These are phyloP conservation scores for Chytriomyces sp. DNA, from an alignment of 192 early-diverging fungal species.

Conservation along the genomic window DNA sequence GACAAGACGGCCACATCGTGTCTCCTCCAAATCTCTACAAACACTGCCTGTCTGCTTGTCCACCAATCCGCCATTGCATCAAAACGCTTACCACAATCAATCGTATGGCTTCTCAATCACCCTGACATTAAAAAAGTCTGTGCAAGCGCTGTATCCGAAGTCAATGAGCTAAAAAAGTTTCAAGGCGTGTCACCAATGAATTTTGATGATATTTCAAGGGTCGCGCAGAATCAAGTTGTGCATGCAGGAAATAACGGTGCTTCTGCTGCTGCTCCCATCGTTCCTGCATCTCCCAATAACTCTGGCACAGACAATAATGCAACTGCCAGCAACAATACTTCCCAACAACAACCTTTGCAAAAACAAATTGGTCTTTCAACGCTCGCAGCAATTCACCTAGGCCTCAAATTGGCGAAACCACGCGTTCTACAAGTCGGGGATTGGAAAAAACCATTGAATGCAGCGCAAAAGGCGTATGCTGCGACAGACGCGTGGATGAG, in stretches of 20 bases:
- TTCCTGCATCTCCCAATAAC: neutral
- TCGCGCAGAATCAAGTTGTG: neutral
- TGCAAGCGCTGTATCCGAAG: slow-evolving; percentile 3
- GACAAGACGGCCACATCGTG: neutral
- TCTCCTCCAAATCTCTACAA: slow-evolving; percentile 20
- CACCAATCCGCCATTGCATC: slow-evolving; percentile 3
- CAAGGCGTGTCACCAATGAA: neutral
- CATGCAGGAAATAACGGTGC: neutral
- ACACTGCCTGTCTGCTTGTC: slow-evolving; percentile 18
- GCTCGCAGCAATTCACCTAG: slow-evolving; percentile 11
- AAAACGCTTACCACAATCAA: neutral
- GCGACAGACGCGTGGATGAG: slow-evolving; percentile 26
- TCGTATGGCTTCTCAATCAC: slow-evolving; percentile 8
- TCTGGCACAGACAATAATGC: neutral
- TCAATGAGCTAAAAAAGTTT: slow-evolving; percentile 5
- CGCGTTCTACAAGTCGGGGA: slow-evolving; percentile 13
- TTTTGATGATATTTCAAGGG: slow-evolving; percentile 4
- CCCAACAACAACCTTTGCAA: too few relatives aligned
- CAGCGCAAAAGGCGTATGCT: slow-evolving; percentile 19
- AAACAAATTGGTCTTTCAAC: neutral
- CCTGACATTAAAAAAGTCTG: slow-evolving; percentile 20
- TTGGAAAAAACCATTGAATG: slow-evolving; percentile 12
- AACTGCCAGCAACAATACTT: neutral
- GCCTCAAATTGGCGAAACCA: slow-evolving; percentile 17
- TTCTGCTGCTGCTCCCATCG: neutral